Base-by-base conservation (phyloP, 2,329 filamentous ascomycete species). In the Arthrobotrys megalospora region DNA sequence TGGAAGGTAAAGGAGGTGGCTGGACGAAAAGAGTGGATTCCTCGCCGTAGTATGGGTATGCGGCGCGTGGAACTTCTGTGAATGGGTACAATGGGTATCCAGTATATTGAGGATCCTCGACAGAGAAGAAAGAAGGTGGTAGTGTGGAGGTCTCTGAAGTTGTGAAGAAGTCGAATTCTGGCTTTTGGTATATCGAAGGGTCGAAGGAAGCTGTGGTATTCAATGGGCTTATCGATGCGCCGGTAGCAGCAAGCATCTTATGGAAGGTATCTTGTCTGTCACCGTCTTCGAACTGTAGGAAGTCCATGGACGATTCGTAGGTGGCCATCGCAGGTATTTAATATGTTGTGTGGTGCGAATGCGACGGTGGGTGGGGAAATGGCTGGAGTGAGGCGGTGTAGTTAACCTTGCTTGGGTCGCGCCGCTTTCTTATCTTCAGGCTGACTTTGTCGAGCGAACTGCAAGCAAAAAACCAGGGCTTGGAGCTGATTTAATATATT, bases 231-330 rank as follows among this genome's bases (percentile, higher is more conserved):
- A 78, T 78, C n/a, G 67, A 67, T 62, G 75, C 75, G 36, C 75
- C 75, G n/a, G 75, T 78, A 45, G 75, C 75, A 67, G 75, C 67
- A 45, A 78, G 75, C 75, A 78, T 78, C 75, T 78, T 78, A 78
- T 78, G 67, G 19, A 78, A 78, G 8, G 75, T 78, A 47, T 78
- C 75, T 64, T 78, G 75, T 64, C 75, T 78, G 34, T 78, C 75
- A 63, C 60, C 62, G 62, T 78, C 75, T 60, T 78, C 75, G 62
- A 78, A 78, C 53, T 78, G 75, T 45, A 78, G 43, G 52, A 78
- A 78, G 48, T 77, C 73, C 58, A 77, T 69, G 45, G 75, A 78
- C 62, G 24, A 28, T 28, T 78, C 75, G 75, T 78, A 78, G 55
- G 52, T 36, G 67, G 75, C 75, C 75, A 78, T 77, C 62, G 66